Evolutionary conservation across 768 basidiomycete genomes (phyloP), one percentile per base, ranked within the genome.

Genomic region (Lactarius sp.): DNA sequence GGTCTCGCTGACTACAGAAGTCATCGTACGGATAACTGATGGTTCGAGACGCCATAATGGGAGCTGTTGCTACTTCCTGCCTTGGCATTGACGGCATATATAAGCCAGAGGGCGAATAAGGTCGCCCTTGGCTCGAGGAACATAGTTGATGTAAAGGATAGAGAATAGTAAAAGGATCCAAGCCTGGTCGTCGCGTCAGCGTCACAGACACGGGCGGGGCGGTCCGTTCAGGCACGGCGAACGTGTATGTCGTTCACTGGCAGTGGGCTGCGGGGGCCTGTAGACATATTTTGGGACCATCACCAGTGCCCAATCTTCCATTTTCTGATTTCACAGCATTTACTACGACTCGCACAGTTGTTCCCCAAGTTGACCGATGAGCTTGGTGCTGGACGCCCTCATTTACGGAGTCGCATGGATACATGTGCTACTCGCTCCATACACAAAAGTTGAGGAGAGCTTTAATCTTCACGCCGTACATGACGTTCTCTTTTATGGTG

Each of bases 371-470:
- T 6, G n/a, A 6, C 7, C 20, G 31, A 78, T 79, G 78, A 75
- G 72, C 65, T 61, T 75, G 9, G 62, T 69, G 4, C 74, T 83
- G 18, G 90, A 92, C 69, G 66, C 76, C 20, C 69, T 84, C 10
- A 70, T 90, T 16, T 72, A 86, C 31, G 70, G 69, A 0, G 77
- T 79, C 52, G 78, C 79, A 57, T 90, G 85, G 81, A 68, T 71
- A 1, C 88, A 96, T 67, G 88, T 95, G 52, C 68, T 89, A 31
- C 76, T 92, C 3, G 83, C 91, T 2, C 96, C 97, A 0, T 93
- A 89, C 72, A 90, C 92, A 4, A 99, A 99, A 77, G 97, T 99
- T 34, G 97, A 99, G 74, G 97, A 99, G 76, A 91, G 89, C 70
- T 98, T 98, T 80, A 94, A 89, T 68, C 81, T 98, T 9, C 97